phyloP scores from a whole-genome alignment of 1,284 basidiomycete species.

The Hemileia vastatrix region DNA sequence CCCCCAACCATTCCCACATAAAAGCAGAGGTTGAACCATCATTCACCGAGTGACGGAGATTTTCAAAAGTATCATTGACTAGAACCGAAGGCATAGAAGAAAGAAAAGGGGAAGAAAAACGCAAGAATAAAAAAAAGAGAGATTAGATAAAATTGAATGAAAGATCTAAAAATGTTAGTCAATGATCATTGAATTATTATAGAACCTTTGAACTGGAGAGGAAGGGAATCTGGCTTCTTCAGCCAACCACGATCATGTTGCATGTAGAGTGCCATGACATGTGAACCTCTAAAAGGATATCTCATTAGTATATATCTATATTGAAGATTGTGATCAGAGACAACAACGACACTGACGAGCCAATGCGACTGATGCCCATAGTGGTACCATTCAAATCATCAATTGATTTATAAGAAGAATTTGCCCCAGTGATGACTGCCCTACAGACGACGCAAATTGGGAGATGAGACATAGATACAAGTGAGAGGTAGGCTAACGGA shows the following conservation, averaged over 20 bases:
- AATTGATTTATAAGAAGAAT: slow-evolving; percentile 62
- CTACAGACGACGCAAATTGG: slow-evolving; percentile 46
- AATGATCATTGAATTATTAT: no score
- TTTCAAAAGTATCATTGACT: slow-evolving; percentile 46
- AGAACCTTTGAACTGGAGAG: slow-evolving; percentile 6
- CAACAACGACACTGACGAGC: slow-evolving; percentile 52
- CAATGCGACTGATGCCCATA: slow-evolving; percentile 79
- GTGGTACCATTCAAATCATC: slow-evolving; percentile 67
- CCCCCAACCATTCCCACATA: slow-evolving; percentile 66
- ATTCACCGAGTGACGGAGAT: slow-evolving; percentile 83
- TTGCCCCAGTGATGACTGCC: slow-evolving; percentile 82
- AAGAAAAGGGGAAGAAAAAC: neutral
- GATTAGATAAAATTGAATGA: no score
- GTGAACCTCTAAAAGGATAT: slow-evolving; percentile 2
- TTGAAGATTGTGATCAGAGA: neutral
- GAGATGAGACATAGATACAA: neutral
- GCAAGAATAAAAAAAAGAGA: neutral
- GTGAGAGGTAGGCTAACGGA: slow-evolving; percentile 39
- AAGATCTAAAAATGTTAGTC: no score
- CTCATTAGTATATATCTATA: no score
- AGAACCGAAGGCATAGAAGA: neutral
- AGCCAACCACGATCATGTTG: slow-evolving; percentile 6
- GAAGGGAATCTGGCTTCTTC: neutral
- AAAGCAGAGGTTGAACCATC: slow-evolving; percentile 50
- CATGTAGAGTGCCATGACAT: slow-evolving; percentile 17